phyloP scores from a whole-genome alignment of 2,329 filamentous ascomycete genomes.

The Calonectria henricotiae region DNA sequence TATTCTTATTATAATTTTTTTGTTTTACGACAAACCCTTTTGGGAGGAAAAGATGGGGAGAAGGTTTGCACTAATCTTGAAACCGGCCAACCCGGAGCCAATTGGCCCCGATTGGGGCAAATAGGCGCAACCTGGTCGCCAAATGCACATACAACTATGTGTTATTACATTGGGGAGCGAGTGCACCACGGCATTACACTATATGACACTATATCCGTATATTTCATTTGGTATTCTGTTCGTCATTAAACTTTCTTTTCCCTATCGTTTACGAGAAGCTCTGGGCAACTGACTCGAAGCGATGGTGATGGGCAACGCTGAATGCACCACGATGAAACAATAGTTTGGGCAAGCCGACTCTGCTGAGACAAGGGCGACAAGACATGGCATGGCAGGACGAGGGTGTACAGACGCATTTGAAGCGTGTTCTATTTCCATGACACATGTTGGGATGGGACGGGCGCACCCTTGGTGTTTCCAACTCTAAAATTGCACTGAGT shows the following conservation, averaged over 20 bases:
- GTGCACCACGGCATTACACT: not conserved
- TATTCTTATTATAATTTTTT: not conserved
- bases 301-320: not conserved
- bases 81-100: not conserved
- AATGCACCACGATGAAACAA: constrained; percentile 15
- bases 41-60: constrained; percentile 19
- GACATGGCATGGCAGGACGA: not conserved
- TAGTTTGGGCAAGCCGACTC: not conserved
- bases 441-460: constrained; percentile 22
- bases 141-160: not conserved
- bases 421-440: constrained; percentile 18
- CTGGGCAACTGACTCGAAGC: constrained; percentile 15
- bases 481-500: constrained; percentile 11
- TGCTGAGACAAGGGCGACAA: constrained; percentile 7
- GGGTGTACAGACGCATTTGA: not conserved
- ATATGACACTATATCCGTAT: constrained; percentile 8
- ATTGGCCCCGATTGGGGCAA: constrained; percentile 8
- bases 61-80: constrained; percentile 23
- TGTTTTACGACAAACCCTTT: constrained; percentile 14
- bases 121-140: not conserved
- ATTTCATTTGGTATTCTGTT: constrained; percentile 8
- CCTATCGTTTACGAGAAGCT: not conserved
- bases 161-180: not conserved
- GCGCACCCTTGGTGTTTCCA: constrained; percentile 23
- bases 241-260: constrained; percentile 15